A percentile compares a stretch with the other conserved stretches of the same genome.
phyloP scores from a whole-genome alignment of 352 stramenopile species.

The Globisporangium spiculum region DNA sequence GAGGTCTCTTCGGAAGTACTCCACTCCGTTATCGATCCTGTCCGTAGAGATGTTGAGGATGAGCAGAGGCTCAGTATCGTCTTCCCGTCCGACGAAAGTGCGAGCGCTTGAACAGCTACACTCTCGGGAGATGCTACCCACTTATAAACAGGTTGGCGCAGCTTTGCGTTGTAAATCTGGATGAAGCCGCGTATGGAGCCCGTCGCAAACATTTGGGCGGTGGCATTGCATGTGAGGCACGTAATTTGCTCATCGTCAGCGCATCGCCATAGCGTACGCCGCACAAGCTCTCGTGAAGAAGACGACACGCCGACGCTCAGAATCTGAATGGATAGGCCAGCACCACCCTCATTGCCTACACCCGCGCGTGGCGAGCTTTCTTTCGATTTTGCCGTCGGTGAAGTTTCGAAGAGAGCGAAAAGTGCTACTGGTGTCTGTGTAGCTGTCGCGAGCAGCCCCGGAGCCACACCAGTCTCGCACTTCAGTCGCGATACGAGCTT shows the following conservation, averaged over 20 bases:
- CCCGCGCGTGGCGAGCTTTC: not conserved
- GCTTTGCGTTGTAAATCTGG: conserved; percentile 14
- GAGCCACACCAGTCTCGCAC: not conserved
- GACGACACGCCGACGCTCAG: not conserved
- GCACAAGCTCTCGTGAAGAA: not conserved
- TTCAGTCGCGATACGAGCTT: conserved; percentile 1
- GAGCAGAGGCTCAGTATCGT: conserved; percentile 9
- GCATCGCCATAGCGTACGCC: conserved; percentile 6
- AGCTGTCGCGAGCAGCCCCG: conserved; percentile 3
- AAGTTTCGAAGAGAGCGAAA: not conserved
- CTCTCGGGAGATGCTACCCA: not conserved
- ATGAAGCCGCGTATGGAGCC: conserved; percentile 3
- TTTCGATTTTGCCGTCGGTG: not conserved
- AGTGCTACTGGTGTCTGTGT: not conserved
- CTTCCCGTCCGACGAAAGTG: conserved; percentile 9
- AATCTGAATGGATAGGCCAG: not conserved
- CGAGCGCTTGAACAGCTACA: conserved; percentile 7
- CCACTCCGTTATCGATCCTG: conserved; percentile 13
- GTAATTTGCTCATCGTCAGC: conserved; percentile 1
- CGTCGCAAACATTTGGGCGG: conserved; percentile 7
- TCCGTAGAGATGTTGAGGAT: not conserved
- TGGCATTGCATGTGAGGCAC: conserved; percentile 9
- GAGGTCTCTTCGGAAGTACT: conserved; percentile 6
- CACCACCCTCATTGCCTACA: no score
- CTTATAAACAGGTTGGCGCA: conserved; percentile 12